A percentile compares a stretch with the other conserved stretches of the same genome.
Evolutionary conservation across 2,329 filamentous ascomycete species (phyloP).

Genomic region (Trichoderma lentiforme): DNA sequence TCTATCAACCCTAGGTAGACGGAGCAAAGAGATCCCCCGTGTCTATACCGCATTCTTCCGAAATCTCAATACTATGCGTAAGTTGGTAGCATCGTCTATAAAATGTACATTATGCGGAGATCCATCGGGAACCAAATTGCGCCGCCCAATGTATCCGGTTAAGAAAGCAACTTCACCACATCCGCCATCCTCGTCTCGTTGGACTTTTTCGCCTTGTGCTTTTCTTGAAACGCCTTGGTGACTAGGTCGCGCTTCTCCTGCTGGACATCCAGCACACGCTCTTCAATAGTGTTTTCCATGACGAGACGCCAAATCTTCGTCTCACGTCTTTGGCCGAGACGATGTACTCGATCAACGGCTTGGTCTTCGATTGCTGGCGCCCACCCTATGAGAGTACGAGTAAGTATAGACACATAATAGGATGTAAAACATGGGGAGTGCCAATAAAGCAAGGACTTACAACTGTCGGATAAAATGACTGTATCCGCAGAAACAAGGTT

Average conservation of each 20-base stretch:
- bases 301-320: conserved; percentile 79
- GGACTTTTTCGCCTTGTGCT: conserved; percentile 49
- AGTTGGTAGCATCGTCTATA: not conserved
- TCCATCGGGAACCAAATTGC: not conserved
- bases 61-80: not conserved
- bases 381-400: conserved; percentile 57
- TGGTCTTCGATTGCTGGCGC: conserved; percentile 91
- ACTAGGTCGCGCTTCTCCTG: conserved; percentile 75
- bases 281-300: conserved; percentile 77
- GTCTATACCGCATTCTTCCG: not conserved
- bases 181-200: conserved; percentile 58
- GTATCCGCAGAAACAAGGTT: conserved; percentile 85
- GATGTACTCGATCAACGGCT: conserved; percentile 82
- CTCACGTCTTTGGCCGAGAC: conserved; percentile 75
- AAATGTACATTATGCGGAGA: not conserved
- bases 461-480: conserved; percentile 77
- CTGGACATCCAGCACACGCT: conserved; percentile 75
- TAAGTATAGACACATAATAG: not conserved
- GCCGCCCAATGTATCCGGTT: not conserved
- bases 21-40: not conserved
- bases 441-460: conserved; percentile 34
- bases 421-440: not conserved
- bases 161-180: conserved; percentile 38
- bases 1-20: not conserved
- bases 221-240: conserved; percentile 75